These are phyloP conservation scores for Moesziomyces sp. DNA, from an alignment of 1,284 basidiomycete genomes.

Conservation along the genomic window DNA sequence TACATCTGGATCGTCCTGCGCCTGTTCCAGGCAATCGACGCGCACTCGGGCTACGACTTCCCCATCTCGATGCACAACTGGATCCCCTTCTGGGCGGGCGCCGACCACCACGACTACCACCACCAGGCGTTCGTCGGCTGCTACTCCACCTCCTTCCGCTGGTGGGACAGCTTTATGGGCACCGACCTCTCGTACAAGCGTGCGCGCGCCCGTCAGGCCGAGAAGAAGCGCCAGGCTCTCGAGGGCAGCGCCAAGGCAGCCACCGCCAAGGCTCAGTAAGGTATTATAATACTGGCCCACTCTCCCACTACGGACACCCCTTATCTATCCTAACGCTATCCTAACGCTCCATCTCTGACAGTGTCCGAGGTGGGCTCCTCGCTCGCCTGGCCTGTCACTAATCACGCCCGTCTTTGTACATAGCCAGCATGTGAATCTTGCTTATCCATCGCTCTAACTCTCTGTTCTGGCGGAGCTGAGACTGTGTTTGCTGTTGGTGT, in stretches of 20 bases:
- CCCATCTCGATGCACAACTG: slow-evolving; percentile 88
- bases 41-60: slow-evolving; percentile 89
- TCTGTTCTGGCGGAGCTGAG: no score
- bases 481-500: no score
- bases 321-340: background rate
- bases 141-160: slow-evolving; percentile 66
- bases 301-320: background rate
- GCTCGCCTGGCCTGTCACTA: no score
- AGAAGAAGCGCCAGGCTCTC: slow-evolving; percentile 54
- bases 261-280: slow-evolving; percentile 29
- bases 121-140: slow-evolving; percentile 65
- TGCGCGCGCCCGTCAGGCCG: slow-evolving; percentile 60
- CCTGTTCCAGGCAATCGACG: slow-evolving; percentile 96
- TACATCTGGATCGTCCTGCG: slow-evolving; percentile 93
- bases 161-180: slow-evolving; percentile 66
- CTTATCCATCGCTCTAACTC: no score
- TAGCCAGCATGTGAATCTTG: no score
- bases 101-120: slow-evolving; percentile 85
- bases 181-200: slow-evolving; percentile 65
- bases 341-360: slow-evolving; percentile 3
- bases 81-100: slow-evolving; percentile 97
- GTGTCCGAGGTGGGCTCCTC: no score
- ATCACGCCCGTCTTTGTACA: background rate
- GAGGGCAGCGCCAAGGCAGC: slow-evolving; percentile 15
- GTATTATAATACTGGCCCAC: no score